These are phyloP conservation scores for Novymonas esmeraldas DNA, from an alignment of 208 protist genomes.

Conservation along the genomic window DNA sequence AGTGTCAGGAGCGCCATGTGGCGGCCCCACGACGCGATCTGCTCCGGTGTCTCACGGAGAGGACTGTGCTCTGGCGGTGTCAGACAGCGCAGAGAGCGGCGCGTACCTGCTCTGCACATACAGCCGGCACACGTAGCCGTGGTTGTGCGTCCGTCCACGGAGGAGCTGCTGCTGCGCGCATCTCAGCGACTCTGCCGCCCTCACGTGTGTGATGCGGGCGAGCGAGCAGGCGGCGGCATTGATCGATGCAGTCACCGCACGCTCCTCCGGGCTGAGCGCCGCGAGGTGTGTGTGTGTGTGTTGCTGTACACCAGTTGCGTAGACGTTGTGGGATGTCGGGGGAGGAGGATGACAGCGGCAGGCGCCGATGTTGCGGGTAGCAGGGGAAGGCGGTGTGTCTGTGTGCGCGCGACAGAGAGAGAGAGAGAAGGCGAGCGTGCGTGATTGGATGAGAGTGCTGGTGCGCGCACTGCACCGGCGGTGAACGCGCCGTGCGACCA, in stretches of 20 bases:
- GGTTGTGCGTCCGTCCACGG: conserved; percentile 19
- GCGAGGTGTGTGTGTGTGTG: neutral
- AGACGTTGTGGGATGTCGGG: neutral
- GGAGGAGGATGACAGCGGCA: too few relatives aligned
- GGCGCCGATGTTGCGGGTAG: too few relatives aligned
- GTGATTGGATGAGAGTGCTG: too few relatives aligned
- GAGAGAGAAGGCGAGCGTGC: too few relatives aligned
- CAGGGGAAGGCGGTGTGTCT: neutral
- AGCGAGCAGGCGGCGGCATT: conserved; percentile 2
- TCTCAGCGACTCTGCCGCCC: neutral
- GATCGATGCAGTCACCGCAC: neutral
- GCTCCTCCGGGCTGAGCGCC: conserved; percentile 5
- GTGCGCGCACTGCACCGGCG: too few relatives aligned
- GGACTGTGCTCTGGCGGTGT: conserved; percentile 31
- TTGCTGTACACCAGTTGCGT: conserved; percentile 18
- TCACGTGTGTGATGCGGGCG: conserved; percentile 2
- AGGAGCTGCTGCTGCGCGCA: conserved; percentile 1
- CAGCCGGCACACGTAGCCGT: conserved; percentile 11
- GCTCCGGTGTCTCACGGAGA: conserved; percentile 12
- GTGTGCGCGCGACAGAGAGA: neutral
- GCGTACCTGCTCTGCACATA: conserved; percentile 44
- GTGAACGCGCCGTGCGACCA: too few relatives aligned
- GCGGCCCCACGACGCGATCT: conserved; percentile 32
- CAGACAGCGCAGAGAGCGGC: conserved; percentile 54
- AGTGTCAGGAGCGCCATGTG: conserved; percentile 37